phyloP scores from a whole-genome alignment of 2,329 filamentous ascomycete genomes.

The Cytospora chrysosperma region DNA sequence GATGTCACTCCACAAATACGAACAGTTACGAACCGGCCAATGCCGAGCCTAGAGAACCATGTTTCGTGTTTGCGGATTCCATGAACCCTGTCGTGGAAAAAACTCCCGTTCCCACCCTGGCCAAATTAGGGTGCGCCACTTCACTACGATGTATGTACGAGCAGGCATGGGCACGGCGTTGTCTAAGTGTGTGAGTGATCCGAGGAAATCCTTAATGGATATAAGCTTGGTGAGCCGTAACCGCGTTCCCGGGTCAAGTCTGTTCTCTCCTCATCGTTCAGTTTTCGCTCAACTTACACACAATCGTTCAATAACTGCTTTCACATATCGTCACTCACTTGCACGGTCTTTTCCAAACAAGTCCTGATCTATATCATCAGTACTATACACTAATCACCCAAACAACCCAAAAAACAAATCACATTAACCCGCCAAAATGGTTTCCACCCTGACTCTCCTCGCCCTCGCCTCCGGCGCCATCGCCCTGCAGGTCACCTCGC shows the following conservation, averaged over 20 bases:
- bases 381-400: no score
- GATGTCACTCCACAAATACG: slow-evolving; percentile 19
- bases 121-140: slow-evolving; percentile 15
- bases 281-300: slow-evolving; percentile 5
- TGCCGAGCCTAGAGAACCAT: slow-evolving; percentile 14
- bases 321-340: slow-evolving; percentile 20
- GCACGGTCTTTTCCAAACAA: background rate
- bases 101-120: slow-evolving; percentile 6
- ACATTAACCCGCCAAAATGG: slow-evolving; percentile 20
- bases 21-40: slow-evolving; percentile 17
- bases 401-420: background rate
- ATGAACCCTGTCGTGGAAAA: slow-evolving; percentile 6
- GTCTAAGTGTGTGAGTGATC: slow-evolving; percentile 5
- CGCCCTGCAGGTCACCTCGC: slow-evolving; percentile 24
- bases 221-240: slow-evolving; percentile 11
- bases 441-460: slow-evolving; percentile 21
- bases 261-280: slow-evolving; percentile 1
- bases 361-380: background rate
- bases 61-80: slow-evolving; percentile 17
- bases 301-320: slow-evolving; percentile 7
- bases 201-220: background rate
- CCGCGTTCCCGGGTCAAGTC: slow-evolving; percentile 4
- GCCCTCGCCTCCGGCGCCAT: slow-evolving; percentile 21
- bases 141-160: no score
- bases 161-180: background rate